Percentiles rank a stretch among this genome's conserved stretches.
phyloP scores from a whole-genome alignment of 768 basidiomycete genomes.

The Chiua virens region DNA sequence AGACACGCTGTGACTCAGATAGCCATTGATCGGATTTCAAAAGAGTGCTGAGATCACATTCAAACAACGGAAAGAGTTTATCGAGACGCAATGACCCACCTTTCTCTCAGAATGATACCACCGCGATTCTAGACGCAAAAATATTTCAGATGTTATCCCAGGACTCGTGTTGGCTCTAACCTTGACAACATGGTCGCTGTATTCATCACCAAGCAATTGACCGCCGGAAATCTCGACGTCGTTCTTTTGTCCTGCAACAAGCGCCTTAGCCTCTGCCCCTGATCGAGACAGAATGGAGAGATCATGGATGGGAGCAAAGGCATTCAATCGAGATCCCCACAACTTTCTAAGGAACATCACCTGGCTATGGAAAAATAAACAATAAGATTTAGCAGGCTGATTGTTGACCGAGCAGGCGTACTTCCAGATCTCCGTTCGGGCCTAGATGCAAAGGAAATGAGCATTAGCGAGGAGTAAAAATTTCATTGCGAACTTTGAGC shows the following conservation, averaged over 20 bases:
- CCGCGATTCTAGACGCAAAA: constrained; percentile 69
- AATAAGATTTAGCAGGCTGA: neutral
- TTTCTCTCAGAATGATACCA: constrained; percentile 91
- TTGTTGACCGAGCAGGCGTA: constrained; percentile 37
- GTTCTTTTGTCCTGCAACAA: constrained; percentile 69
- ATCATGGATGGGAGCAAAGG: constrained; percentile 92
- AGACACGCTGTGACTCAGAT: constrained; percentile 64
- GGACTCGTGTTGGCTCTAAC: constrained; percentile 37
- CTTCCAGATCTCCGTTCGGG: constrained; percentile 93
- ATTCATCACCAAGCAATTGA: constrained; percentile 91
- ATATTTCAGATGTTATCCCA: neutral
- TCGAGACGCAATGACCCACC: constrained; percentile 44
- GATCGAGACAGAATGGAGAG: constrained; percentile 78
- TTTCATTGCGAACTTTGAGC: constrained; percentile 59
- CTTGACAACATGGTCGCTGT: constrained; percentile 91
- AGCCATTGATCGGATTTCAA: constrained; percentile 95
- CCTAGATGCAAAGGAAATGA: constrained; percentile 33
- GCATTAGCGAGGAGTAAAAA: neutral
- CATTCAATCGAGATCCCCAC: constrained; percentile 74
- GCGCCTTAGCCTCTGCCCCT: constrained; percentile 52
- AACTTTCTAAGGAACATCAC: constrained; percentile 82
- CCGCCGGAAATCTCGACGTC: constrained; percentile 77
- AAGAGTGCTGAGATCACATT: constrained; percentile 53
- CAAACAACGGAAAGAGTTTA: neutral
- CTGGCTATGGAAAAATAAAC: constrained; percentile 51